Percentiles rank a stretch among this genome's conserved stretches.
Evolutionary conservation across 768 basidiomycete species (phyloP).

Genomic region (Lyophyllum decastes): DNA sequence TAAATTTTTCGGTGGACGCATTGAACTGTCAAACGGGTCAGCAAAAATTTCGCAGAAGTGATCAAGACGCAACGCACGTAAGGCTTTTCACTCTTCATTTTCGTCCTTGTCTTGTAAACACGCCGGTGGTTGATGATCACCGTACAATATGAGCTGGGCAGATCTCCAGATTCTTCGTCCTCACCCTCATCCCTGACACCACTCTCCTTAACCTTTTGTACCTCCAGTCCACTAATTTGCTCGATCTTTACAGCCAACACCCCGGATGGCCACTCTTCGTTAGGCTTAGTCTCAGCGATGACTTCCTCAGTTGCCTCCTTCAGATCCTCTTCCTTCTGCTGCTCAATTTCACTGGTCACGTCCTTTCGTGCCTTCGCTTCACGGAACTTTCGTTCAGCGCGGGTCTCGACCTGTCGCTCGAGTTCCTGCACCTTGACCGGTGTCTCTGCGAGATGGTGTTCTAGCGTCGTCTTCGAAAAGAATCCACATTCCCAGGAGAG

Average conservation of each 20-base stretch:
- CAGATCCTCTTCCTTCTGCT: slow-evolving; percentile 38
- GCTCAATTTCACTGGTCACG: slow-evolving; percentile 30
- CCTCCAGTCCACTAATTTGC: slow-evolving; percentile 62
- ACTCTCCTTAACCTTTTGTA: slow-evolving; percentile 53
- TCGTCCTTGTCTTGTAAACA: slow-evolving; percentile 47
- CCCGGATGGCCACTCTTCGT: slow-evolving; percentile 64
- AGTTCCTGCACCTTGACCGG: slow-evolving; percentile 36
- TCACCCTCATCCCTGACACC: slow-evolving; percentile 54
- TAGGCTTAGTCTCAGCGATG: slow-evolving; percentile 51
- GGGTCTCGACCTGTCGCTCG: slow-evolving; percentile 35
- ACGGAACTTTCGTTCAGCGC: slow-evolving; percentile 53
- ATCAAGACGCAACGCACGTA: slow-evolving; percentile 32
- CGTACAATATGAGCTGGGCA: slow-evolving; percentile 67
- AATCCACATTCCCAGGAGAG: slow-evolving; percentile 53
- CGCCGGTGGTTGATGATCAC: slow-evolving; percentile 43
- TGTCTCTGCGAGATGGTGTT: slow-evolving; percentile 33
- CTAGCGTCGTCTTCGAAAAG: slow-evolving; percentile 48
- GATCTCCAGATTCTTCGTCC: slow-evolving; percentile 57
- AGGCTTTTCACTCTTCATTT: slow-evolving; percentile 46
- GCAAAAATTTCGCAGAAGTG: background rate
- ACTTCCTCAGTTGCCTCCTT: slow-evolving; percentile 38
- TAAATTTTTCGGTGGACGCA: slow-evolving; percentile 70
- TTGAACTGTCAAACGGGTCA: slow-evolving; percentile 38
- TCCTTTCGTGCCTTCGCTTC: slow-evolving; percentile 27
- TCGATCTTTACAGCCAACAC: slow-evolving; percentile 67